phyloP scores from a whole-genome alignment of 805 yeast genomes.

The Hyphopichia homilentoma region DNA sequence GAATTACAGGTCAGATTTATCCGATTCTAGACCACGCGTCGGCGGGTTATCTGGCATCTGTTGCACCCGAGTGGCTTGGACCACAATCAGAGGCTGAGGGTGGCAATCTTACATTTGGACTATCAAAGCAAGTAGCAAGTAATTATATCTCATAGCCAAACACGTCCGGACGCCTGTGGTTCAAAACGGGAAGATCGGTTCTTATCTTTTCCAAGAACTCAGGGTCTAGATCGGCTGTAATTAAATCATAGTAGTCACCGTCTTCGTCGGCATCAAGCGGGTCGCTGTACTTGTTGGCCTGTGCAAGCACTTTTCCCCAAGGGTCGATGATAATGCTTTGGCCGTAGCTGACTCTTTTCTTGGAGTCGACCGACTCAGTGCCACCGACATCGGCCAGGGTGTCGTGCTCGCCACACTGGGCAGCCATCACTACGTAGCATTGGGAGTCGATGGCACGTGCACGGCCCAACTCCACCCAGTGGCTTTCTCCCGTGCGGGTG shows the following conservation, averaged over 20 bases:
- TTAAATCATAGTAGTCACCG: constrained; percentile 38
- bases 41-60: too few species aligned
- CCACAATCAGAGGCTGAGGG: too few species aligned
- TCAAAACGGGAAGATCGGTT: constrained; percentile 70
- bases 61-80: too few species aligned
- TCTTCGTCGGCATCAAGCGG: constrained; percentile 18
- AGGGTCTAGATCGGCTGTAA: constrained; percentile 66
- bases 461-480: constrained; percentile 77
- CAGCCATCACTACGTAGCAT: constrained; percentile 82
- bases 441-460: constrained; percentile 90
- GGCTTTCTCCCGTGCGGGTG: constrained; percentile 84
- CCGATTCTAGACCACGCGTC: too few species aligned
- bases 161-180: constrained; percentile 65
- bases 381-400: constrained; percentile 31
- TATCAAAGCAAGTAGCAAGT: too few species aligned
- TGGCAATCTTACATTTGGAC: too few species aligned
- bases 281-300: constrained; percentile 31
- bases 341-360: constrained; percentile 74
- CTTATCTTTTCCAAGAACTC: constrained; percentile 49
- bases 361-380: too few species aligned
- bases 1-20: too few species aligned
- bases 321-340: constrained; percentile 87
- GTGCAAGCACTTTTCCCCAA: constrained; percentile 76
- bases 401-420: constrained; percentile 78
- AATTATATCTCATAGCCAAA: constrained; percentile 33